Percentiles rank a stretch among this genome's conserved stretches.
Evolutionary conservation across 805 yeast genomes (phyloP).

Genomic region (Saturnispora galanensis): DNA sequence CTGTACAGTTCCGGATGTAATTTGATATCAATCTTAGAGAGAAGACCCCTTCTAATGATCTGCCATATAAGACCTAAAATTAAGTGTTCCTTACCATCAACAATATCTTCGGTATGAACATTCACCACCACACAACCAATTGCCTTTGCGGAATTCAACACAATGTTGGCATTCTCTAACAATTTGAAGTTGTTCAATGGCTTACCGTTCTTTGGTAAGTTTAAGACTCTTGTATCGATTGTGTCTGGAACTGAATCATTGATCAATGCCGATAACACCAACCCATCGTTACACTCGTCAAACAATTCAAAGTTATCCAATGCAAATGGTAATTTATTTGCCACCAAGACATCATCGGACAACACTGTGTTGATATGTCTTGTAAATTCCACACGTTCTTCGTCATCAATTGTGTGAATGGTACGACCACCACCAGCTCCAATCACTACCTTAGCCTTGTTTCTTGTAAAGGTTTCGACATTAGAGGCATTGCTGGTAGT

Average conservation of each 20-base stretch:
- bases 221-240: constrained; percentile 93
- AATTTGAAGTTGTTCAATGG: constrained; percentile 86
- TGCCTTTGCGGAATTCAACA: constrained; percentile 96
- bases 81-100: constrained; percentile 89
- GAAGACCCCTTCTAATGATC: constrained; percentile 90
- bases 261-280: constrained; percentile 83
- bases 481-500: background rate
- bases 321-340: constrained; percentile 80
- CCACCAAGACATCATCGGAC: constrained; percentile 80
- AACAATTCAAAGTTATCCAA: constrained; percentile 90
- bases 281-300: constrained; percentile 94
- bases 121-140: constrained; percentile 97
- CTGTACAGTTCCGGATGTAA: constrained; percentile 94
- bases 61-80: constrained; percentile 94
- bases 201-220: constrained; percentile 74
- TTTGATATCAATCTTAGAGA: constrained; percentile 91
- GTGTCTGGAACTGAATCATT: constrained; percentile 98
- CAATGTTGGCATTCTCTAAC: constrained; percentile 95
- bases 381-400: constrained; percentile 92
- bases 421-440: constrained; percentile 76
- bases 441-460: constrained; percentile 64
- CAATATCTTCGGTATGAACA: constrained; percentile 89
- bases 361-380: constrained; percentile 90
- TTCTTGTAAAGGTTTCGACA: constrained; percentile 30
- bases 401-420: constrained; percentile 93